phyloP scores from a whole-genome alignment of 768 basidiomycete species.

The Sutorius australiensis region DNA sequence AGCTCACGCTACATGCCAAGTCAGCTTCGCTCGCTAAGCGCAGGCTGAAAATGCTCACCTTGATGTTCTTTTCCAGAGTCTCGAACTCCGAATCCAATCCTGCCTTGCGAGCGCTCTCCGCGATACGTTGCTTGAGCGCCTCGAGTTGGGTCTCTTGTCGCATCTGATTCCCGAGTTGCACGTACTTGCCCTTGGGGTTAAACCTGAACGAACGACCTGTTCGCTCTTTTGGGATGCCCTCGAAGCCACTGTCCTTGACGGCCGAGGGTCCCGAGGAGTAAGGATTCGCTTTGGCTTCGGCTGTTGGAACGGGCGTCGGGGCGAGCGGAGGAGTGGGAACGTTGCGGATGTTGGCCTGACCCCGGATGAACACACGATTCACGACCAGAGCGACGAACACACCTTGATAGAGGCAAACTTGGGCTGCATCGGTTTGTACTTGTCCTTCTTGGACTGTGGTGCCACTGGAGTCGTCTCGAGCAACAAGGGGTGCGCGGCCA shows the following conservation, averaged over 20 bases:
- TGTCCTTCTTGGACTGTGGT: slow-evolving; percentile 79
- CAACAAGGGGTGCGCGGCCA: slow-evolving; percentile 86
- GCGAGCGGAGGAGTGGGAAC: slow-evolving; percentile 57
- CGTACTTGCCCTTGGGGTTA: slow-evolving; percentile 90
- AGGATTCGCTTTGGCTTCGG: slow-evolving; percentile 62
- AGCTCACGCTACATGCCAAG: slow-evolving; percentile 58
- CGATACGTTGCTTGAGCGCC: slow-evolving; percentile 87
- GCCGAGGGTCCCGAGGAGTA: slow-evolving; percentile 55
- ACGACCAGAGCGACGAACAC: slow-evolving; percentile 9
- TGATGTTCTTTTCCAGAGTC: slow-evolving; percentile 84
- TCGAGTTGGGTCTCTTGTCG: slow-evolving; percentile 79
- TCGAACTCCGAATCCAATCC: slow-evolving; percentile 92
- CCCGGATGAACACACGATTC: not conserved
- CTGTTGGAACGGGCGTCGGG: slow-evolving; percentile 33
- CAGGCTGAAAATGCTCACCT: slow-evolving; percentile 44
- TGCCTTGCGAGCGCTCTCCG: slow-evolving; percentile 88
- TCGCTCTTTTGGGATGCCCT: slow-evolving; percentile 71
- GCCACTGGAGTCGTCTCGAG: slow-evolving; percentile 55
- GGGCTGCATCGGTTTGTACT: slow-evolving; percentile 98
- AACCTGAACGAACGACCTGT: slow-evolving; percentile 73
- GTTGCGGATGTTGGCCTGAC: slow-evolving; percentile 73
- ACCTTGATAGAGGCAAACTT: slow-evolving; percentile 97
- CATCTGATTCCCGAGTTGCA: slow-evolving; percentile 66
- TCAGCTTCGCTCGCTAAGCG: not conserved
- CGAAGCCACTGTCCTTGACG: slow-evolving; percentile 61